phyloP scores from a whole-genome alignment of 2,329 filamentous ascomycete genomes.

The Fusarium globosum region DNA sequence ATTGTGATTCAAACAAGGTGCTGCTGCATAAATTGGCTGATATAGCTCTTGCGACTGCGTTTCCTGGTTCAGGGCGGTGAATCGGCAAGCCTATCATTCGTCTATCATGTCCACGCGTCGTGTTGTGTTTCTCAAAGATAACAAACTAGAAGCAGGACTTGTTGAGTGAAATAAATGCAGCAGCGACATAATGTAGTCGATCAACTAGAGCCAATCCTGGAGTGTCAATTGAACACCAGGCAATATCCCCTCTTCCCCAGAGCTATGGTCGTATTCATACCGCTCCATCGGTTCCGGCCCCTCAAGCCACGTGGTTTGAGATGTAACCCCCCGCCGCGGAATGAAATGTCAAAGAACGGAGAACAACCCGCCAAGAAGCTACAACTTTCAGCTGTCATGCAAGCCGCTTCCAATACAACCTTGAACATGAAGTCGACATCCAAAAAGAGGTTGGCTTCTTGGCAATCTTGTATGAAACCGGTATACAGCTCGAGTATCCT shows the following conservation, averaged over 20 bases:
- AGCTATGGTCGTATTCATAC: slow-evolving; percentile 3
- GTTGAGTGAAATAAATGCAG: no score
- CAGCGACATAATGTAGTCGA: not conserved
- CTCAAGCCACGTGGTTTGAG: not conserved
- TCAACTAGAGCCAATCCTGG: not conserved
- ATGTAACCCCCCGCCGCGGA: not conserved
- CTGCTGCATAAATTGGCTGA: not conserved
- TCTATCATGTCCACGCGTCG: rapidly evolving
- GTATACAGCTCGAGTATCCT: not conserved
- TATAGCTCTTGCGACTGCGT: not conserved
- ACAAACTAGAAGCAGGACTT: not conserved
- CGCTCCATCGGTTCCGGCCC: not conserved
- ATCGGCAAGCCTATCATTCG: rapidly evolving
- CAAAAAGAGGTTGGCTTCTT: not conserved
- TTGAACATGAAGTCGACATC: not conserved
- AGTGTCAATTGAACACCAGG: not conserved
- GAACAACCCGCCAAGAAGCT: not conserved
- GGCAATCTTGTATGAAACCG: not conserved
- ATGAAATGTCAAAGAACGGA: not conserved
- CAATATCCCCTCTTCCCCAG: not conserved
- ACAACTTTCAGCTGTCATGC: not conserved
- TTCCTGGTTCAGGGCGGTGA: not conserved
- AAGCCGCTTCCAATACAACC: not conserved
- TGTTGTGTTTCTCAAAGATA: rapidly evolving
- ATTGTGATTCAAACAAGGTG: not conserved